Percentiles rank a stretch among this genome's conserved stretches.
Evolutionary conservation across 257 asterid species (phyloP).

Genomic region (Eustoma russellianum): DNA sequence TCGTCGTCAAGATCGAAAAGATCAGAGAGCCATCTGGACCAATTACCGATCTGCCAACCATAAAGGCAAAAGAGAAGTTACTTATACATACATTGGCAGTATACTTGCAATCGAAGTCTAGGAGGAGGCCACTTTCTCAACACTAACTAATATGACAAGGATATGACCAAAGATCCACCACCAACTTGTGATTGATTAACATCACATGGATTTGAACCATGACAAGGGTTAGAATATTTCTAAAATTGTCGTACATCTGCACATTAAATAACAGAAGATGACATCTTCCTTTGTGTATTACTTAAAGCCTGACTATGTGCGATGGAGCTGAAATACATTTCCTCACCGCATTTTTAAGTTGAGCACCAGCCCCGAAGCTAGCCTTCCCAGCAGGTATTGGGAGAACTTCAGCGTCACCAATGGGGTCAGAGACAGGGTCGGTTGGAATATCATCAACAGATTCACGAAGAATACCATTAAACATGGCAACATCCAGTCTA

Average conservation of each 20-base stretch:
- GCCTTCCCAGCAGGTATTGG: slow-evolving; percentile 72
- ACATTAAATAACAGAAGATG: too few relatives aligned
- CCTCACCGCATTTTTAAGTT: slow-evolving; percentile 70
- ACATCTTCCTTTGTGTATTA: too few relatives aligned
- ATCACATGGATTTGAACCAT: too few relatives aligned
- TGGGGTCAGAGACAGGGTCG: slow-evolving; percentile 84
- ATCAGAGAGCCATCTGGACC: slow-evolving; percentile 85
- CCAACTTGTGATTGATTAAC: too few relatives aligned
- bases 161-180: too few relatives aligned
- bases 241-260: too few relatives aligned
- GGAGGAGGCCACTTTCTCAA: too few relatives aligned
- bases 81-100: too few relatives aligned
- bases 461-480: slow-evolving; percentile 75
- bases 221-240: too few relatives aligned
- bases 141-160: too few relatives aligned
- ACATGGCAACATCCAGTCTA: slow-evolving; percentile 82
- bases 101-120: too few relatives aligned
- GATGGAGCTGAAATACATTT: neutral
- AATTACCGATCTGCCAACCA: slow-evolving; percentile 65
- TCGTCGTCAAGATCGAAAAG: slow-evolving; percentile 57
- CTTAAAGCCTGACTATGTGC: too few relatives aligned
- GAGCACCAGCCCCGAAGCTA: slow-evolving; percentile 89
- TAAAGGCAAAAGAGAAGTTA: neutral
- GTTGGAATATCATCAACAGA: slow-evolving; percentile 75
- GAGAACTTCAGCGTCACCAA: slow-evolving; percentile 65